Evolutionary conservation across 1,284 basidiomycete species (phyloP).

Genomic region (Bothia castanella): DNA sequence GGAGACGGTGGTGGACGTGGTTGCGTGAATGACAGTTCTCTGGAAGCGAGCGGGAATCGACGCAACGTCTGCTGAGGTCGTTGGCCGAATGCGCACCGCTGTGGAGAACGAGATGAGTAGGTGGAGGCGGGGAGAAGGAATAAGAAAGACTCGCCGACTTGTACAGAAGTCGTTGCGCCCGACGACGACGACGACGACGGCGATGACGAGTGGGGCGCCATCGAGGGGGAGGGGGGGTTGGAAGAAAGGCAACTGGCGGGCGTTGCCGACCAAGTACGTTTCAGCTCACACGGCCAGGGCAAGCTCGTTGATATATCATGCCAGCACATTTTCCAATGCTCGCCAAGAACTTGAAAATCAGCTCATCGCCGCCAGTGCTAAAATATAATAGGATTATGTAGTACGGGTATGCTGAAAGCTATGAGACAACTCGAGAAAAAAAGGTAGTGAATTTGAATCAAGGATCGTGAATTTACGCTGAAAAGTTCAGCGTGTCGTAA

Average conservation of each 20-base stretch:
- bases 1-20: conserved; percentile 63
- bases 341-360: conserved; percentile 14
- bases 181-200: conserved; percentile 48
- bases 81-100: conserved; percentile 93
- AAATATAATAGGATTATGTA: conserved; percentile 34
- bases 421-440: conserved; percentile 17
- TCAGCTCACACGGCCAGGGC: conserved; percentile 28
- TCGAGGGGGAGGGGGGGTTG: conserved; percentile 31
- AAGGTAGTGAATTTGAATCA: conserved; percentile 14
- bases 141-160: conserved; percentile 65
- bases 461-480: conserved; percentile 33
- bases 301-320: too few species aligned
- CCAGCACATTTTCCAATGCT: conserved; percentile 1
- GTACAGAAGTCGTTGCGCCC: conserved; percentile 71
- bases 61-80: conserved; percentile 75
- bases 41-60: conserved; percentile 93
- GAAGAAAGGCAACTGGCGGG: conserved; percentile 29
- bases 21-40: conserved; percentile 79
- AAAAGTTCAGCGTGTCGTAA: conserved; percentile 29
- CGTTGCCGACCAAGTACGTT: conserved; percentile 27
- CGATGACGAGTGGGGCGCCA: conserved; percentile 58
- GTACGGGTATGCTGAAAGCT: conserved; percentile 34
- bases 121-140: neutral
- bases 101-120: conserved; percentile 14
- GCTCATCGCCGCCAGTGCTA: neutral